Conservation (phyloP, 2,329 filamentous ascomycete species). For the Zymoseptoria pseudotritici region DNA sequence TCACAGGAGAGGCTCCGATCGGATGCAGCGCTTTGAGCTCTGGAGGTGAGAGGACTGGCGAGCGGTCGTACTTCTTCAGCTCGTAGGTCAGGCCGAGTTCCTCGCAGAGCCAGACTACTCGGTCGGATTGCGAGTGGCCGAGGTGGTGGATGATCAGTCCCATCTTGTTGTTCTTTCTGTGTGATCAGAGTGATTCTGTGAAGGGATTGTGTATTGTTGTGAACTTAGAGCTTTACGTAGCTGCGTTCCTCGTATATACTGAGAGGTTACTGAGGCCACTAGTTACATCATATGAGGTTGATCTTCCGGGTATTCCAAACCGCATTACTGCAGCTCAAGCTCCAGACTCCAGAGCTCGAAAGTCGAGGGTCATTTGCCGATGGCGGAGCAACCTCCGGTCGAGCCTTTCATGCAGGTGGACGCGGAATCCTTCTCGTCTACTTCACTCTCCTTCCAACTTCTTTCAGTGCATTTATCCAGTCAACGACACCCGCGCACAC, state of each 20-base stretch:
- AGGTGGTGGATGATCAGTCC: conserved; percentile 33
- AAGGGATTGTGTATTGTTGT: neutral
- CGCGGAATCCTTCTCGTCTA: neutral
- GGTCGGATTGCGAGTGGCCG: conserved; percentile 52
- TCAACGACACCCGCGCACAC: neutral
- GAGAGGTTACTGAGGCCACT: neutral
- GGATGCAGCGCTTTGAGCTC: conserved; percentile 32
- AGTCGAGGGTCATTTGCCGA: neutral
- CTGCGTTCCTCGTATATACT: neutral
- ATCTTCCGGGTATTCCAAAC: neutral
- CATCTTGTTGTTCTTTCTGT: conserved; percentile 20
- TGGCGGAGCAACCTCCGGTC: neutral
- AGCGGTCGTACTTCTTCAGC: conserved; percentile 41
- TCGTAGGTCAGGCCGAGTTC: conserved; percentile 53
- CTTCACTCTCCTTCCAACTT: neutral
- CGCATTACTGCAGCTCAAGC: neutral
- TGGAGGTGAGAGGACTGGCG: conserved; percentile 32
- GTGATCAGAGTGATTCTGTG: neutral
- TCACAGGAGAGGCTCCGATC: conserved; percentile 52
- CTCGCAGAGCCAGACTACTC: conserved; percentile 58
- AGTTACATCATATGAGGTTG: neutral
- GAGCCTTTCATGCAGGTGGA: neutral
- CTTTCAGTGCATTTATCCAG: neutral
- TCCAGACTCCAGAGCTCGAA: neutral
- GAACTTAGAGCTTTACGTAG: neutral